Conservation (phyloP, 768 basidiomycete species). For the Sarcodon aspratus region DNA sequence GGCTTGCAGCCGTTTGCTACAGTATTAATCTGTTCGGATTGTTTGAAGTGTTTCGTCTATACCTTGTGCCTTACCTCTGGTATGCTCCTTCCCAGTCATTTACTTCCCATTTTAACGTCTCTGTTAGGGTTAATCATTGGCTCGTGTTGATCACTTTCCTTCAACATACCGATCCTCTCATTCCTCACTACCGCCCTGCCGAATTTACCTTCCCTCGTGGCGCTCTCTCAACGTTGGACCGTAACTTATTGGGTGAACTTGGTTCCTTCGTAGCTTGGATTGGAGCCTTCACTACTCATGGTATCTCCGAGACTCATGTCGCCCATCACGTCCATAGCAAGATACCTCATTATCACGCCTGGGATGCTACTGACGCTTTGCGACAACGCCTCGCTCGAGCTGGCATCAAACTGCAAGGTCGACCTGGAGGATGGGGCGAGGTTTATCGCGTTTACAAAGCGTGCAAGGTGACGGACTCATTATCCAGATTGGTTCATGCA, state of each 20-base stretch:
- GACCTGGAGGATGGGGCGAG: conserved; percentile 73
- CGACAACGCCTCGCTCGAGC: conserved; percentile 55
- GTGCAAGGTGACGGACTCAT: conserved; percentile 48
- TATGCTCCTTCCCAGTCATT: conserved; percentile 9
- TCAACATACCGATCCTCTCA: conserved; percentile 92
- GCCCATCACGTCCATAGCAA: conserved; percentile 88
- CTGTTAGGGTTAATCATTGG: conserved; percentile 78
- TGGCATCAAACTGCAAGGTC: conserved; percentile 54
- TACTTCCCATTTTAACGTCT: background rate
- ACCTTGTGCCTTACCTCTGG: conserved; percentile 87
- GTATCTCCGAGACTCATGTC: conserved; percentile 92
- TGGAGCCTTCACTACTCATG: conserved; percentile 77
- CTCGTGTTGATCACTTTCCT: conserved; percentile 94
- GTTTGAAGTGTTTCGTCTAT: conserved; percentile 62
- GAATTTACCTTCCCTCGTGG: conserved; percentile 93
- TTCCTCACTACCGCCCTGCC: conserved; percentile 85
- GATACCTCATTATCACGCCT: conserved; percentile 94
- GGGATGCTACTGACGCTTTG: conserved; percentile 85
- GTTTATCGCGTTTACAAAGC: conserved; percentile 65
- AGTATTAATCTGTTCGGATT: conserved; percentile 57
- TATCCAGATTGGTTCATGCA: background rate
- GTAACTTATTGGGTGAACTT: conserved; percentile 65
- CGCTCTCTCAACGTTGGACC: conserved; percentile 86
- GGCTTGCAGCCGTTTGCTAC: conserved; percentile 46
- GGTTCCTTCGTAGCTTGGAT: conserved; percentile 78